phyloP scores from a whole-genome alignment of 2,329 filamentous ascomycete genomes.

The Drechslerella coelobrocha region DNA sequence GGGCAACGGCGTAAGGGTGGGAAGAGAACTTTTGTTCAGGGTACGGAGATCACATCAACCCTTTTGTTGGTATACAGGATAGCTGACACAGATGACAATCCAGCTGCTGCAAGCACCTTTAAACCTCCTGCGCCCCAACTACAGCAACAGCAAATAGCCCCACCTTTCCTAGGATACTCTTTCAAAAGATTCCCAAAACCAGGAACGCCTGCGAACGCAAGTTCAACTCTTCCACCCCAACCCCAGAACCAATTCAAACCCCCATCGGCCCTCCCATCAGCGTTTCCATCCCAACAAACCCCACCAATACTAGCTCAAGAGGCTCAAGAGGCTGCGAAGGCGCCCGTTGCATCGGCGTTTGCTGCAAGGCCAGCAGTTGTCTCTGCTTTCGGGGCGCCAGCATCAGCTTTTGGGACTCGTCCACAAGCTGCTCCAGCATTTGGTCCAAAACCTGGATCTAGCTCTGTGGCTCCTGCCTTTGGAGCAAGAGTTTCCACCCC shows the following conservation, averaged over 20 bases:
- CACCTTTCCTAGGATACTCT: too few species aligned
- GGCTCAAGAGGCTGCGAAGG: not conserved
- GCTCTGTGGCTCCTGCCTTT: constrained; percentile 14
- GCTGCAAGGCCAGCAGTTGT: constrained; percentile 9
- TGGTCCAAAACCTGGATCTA: constrained; percentile 12
- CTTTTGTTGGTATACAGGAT: not conserved
- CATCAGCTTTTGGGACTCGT: constrained; percentile 31
- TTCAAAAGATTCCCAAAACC: constrained; percentile 27
- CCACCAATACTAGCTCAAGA: constrained; percentile 8
- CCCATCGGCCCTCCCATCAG: constrained; percentile 14
- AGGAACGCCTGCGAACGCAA: not conserved
- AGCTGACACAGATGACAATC: constrained; percentile 1
- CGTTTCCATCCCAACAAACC: constrained; percentile 18
- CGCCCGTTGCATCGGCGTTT: constrained; percentile 29
- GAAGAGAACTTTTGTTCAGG: constrained; percentile 13
- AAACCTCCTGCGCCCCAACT: not conserved
- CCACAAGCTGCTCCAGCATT: constrained; percentile 14
- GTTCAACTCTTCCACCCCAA: constrained; percentile 2
- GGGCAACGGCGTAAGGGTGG: constrained; percentile 16
- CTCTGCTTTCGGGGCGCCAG: constrained; percentile 29
- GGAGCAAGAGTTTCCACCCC: constrained; percentile 15
- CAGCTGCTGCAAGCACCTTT: constrained; percentile 16
- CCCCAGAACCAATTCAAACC: constrained; percentile 15
- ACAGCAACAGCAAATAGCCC: constrained; percentile 14
- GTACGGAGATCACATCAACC: not conserved